Evolutionary conservation across 306 rosid genomes (phyloP), one percentile per base, ranked within the genome.

Genomic region (Astragalus membranaceus): DNA sequence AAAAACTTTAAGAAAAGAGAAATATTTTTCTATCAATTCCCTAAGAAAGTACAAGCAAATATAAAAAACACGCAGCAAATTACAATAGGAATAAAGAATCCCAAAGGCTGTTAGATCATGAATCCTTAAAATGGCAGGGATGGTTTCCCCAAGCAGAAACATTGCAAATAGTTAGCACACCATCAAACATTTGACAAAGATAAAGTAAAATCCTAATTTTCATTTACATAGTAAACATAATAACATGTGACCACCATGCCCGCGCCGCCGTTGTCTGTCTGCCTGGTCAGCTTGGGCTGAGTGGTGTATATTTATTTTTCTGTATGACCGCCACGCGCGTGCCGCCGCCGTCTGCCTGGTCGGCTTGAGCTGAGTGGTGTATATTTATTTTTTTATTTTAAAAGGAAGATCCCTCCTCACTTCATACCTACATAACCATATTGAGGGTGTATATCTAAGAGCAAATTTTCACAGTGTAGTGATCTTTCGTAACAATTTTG

Each of bases 41-140:
- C 36, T 32, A 13, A 9, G 64, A 16, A 71, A 43, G 46, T 14
- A 61, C 79, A 44, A 50, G 51, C 50, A 74, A 79, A 54, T 47
- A 69, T 35, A 54, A 59, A 61, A 54, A 79, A 44, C 52, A 41
- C 14, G 44, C 16, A 7, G 61, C 13, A 42, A 73, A 58, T 17
- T 50, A 43, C 44, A 51, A 7, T 15, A 60, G 7, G 10, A 56
- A 64, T 43, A 55, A 30, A 54, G 56, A 51, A 53, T 43, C 42
- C 53, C 53, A 46, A 75, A 72, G 32, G 54, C 35, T 17, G 70
- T 39, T 60, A 57, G 59, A 66, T 67, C 73, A 60, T 60, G 46
- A 67, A 67, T 48, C 15, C 65, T 67, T 46, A 47, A 53, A 61
- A 36, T 14, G 20, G 55, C 15, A 59, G 30, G 61, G 16, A 58